Base-by-base conservation (phyloP, 2,329 filamentous ascomycete genomes). In the Diaporthe sp. region DNA sequence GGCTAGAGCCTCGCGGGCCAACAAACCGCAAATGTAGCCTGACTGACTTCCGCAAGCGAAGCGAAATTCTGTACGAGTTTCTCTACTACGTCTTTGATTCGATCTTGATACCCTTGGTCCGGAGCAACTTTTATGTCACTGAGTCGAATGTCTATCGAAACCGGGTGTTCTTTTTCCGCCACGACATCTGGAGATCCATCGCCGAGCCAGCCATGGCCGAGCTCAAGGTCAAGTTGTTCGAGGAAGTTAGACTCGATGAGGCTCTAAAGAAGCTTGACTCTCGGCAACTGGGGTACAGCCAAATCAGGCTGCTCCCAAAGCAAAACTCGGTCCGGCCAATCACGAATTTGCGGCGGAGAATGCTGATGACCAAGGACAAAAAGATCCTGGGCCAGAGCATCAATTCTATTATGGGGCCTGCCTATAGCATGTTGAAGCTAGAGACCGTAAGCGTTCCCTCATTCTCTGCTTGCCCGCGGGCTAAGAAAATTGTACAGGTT, bases 61-160 rank as follows among this genome's bases (percentile, higher is more conserved):
- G 86, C 37, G 94, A 98, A 80, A 88, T 98, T 0, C 90, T 98
- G 67, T 85, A 92, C 72, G 97, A 99, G 82, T 92, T 98, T 75
- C 80, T 98, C 9, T 98, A 98, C 85, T 99, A 96, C 82, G 78
- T 98, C 5, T 97, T 99, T 80, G 97, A 99, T 83, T 98, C 96
- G 0, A 88, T 98, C 31, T 82, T 99, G 74, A 94, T 98, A 79
- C 96, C 97, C 13, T 88, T 99, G 10, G 90, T 98, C 65, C 92
- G 94, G 46, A 92, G 91, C 77, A 96, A 97, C 80, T 99, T 99
- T 80, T 96, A 98, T 81, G 94, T 98, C 51, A 99, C 97, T 0
- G 97, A 99, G 82, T 97, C 95, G 0, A 95, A 92, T 77, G 87
- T 88, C 1, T 92, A 98, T 81, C 92, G 93, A 22, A 95, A 97